These are phyloP conservation scores for Pinus tabuliformis DNA, from an alignment of 75 land plant genomes.

Conservation along the genomic window DNA sequence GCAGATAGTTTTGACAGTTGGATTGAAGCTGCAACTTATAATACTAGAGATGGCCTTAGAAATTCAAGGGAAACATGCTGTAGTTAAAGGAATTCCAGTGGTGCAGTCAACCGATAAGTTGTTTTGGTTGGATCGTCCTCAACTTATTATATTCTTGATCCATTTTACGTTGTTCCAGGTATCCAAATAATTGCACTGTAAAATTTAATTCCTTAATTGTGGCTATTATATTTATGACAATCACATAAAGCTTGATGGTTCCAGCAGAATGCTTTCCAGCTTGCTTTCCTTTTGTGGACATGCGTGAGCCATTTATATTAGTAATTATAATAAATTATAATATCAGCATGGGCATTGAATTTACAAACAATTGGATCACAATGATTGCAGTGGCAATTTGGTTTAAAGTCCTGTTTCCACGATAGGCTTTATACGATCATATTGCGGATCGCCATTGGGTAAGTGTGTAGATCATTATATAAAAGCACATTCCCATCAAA, in stretches of 20 bases:
- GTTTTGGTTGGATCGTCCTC: conserved; percentile 59
- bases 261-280: conserved; percentile 68
- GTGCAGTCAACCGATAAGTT: conserved; percentile 33
- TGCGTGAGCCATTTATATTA: conserved; percentile 34
- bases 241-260: neutral
- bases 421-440: conserved; percentile 14
- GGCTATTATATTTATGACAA: neutral
- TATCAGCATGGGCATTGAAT: neutral
- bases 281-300: conserved; percentile 62
- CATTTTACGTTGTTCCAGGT: conserved; percentile 72
- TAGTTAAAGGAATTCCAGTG: conserved; percentile 45
- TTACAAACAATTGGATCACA: neutral
- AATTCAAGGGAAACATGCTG: conserved; percentile 34
- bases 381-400: conserved; percentile 25
- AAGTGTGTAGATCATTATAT: neutral
- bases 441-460: conserved; percentile 25
- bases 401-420: conserved; percentile 35
- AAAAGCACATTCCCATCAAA: neutral
- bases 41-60: conserved; percentile 53
- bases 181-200: conserved; percentile 3
- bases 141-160: conserved; percentile 37
- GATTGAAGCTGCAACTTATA: conserved; percentile 74
- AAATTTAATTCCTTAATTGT: neutral
- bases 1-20: conserved; percentile 70
- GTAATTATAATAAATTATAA: neutral